Percentiles rank a stretch among this genome's conserved stretches.
These are phyloP conservation scores for Verticillium isaacii DNA, from an alignment of 2,329 filamentous ascomycete genomes.

Conservation along the genomic window DNA sequence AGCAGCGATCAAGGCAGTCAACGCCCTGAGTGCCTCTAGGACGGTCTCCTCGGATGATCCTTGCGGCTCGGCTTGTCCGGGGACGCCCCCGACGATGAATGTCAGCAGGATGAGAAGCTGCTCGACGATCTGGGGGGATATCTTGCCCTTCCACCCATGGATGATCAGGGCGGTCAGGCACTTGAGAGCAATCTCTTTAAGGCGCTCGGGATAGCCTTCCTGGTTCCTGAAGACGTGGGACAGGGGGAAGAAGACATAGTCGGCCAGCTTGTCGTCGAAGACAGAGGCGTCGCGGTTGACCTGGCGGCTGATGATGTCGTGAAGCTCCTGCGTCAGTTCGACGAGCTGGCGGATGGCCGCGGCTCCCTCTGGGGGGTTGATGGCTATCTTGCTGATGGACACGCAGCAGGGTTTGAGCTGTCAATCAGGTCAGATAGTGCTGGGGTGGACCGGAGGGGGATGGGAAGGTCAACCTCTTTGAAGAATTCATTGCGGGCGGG, in stretches of 20 bases:
- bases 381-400: conserved; percentile 52
- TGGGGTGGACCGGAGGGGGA: conserved; percentile 4
- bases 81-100: conserved; percentile 71
- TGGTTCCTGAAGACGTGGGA: conserved; percentile 79
- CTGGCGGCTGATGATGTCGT: conserved; percentile 40
- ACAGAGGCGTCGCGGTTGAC: conserved; percentile 36
- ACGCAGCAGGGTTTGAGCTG: conserved; percentile 62
- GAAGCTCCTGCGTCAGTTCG: conserved; percentile 39
- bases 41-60: conserved; percentile 68
- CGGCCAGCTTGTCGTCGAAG: conserved; percentile 78
- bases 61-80: conserved; percentile 46
- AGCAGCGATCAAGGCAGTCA: conserved; percentile 61
- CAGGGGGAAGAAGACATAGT: conserved; percentile 93
- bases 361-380: conserved; percentile 39
- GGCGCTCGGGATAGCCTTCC: conserved; percentile 62
- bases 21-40: conserved; percentile 64
- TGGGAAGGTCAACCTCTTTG: conserved; percentile 21
- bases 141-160: conserved; percentile 71
- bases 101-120: conserved; percentile 83
- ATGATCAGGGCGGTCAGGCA: conserved; percentile 70
- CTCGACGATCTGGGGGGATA: conserved; percentile 69
- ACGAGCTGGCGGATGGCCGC: conserved; percentile 38
- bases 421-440: not conserved
- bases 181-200: conserved; percentile 71
- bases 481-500: conserved; percentile 28